A percentile compares a stretch with the other conserved stretches of the same genome.
Evolutionary conservation across 805 yeast species (phyloP).

Genomic region (Starmera amethionina): DNA sequence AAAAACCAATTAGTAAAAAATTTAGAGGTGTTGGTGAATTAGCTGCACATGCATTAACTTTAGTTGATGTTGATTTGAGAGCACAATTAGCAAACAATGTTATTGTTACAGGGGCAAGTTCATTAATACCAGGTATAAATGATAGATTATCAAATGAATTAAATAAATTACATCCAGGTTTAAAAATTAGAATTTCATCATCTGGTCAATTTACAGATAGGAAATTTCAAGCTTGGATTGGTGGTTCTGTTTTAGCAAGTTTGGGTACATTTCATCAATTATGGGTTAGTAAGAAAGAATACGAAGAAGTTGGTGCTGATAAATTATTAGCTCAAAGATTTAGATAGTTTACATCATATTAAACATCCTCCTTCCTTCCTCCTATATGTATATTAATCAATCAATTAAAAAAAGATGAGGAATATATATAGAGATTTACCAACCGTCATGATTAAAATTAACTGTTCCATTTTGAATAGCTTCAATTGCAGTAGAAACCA

Average conservation of each 20-base stretch:
- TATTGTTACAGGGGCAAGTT: conserved; percentile 76
- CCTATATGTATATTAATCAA: neutral
- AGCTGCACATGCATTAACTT: conserved; percentile 41
- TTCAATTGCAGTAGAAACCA: conserved; percentile 23
- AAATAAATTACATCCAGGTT: conserved; percentile 63
- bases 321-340: conserved; percentile 74
- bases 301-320: conserved; percentile 81
- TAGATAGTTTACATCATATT: conserved; percentile 32
- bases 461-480: neutral
- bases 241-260: conserved; percentile 81
- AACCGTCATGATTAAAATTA: neutral
- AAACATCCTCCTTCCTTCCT: neutral
- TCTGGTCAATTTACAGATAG: conserved; percentile 74
- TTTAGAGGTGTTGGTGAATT: conserved; percentile 49
- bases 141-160: conserved; percentile 70
- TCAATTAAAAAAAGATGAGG: neutral
- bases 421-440: neutral
- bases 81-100: conserved; percentile 85
- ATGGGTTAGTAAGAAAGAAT: conserved; percentile 86
- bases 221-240: conserved; percentile 79
- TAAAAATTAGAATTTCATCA: conserved; percentile 76
- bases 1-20: conserved; percentile 18
- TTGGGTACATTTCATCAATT: conserved; percentile 91
- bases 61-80: conserved; percentile 71
- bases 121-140: conserved; percentile 72